phyloP scores from a whole-genome alignment of 179 eudicot species.

The Beta corolliflora region DNA sequence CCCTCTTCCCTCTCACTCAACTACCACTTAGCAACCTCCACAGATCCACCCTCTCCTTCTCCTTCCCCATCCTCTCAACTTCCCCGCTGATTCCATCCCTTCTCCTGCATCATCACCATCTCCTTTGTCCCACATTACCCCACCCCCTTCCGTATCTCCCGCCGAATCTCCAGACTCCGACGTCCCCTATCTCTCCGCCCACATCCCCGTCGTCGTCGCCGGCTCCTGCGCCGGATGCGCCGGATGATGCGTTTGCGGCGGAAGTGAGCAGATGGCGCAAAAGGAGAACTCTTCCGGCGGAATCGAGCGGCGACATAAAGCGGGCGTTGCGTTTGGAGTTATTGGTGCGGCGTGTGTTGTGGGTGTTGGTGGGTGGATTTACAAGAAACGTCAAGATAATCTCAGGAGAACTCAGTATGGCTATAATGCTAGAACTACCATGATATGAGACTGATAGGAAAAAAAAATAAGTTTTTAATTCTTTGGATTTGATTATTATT shows the following conservation, averaged over 20 bases:
- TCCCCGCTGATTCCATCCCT: neutral
- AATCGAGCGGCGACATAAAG: slow-evolving; percentile 16
- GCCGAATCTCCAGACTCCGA: neutral
- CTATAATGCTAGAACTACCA: slow-evolving; percentile 23
- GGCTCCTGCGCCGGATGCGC: slow-evolving; percentile 11
- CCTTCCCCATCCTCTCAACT: neutral
- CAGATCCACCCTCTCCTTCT: slow-evolving; percentile 6
- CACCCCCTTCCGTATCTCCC: neutral
- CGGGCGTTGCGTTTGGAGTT: slow-evolving; percentile 30
- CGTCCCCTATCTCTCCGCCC: neutral
- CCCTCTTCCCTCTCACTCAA: slow-evolving; percentile 10
- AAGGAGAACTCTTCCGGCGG: neutral
- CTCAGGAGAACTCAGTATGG: slow-evolving; percentile 31
- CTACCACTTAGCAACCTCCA: neutral
- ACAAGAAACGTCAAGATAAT: slow-evolving; percentile 41
- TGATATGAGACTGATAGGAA: slow-evolving; percentile 8
- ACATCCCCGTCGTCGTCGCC: slow-evolving; percentile 3
- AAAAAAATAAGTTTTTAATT: neutral
- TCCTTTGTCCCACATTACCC: neutral
- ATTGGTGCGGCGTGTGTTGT: slow-evolving; percentile 22
- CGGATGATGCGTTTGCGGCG: neutral
- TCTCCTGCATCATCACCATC: neutral
- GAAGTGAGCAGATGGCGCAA: neutral
- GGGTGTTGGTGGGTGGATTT: slow-evolving; percentile 28
- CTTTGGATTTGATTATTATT: neutral